Conservation (phyloP, 2,329 filamentous ascomycete species). For the Rhytidhysteron rufulum region DNA sequence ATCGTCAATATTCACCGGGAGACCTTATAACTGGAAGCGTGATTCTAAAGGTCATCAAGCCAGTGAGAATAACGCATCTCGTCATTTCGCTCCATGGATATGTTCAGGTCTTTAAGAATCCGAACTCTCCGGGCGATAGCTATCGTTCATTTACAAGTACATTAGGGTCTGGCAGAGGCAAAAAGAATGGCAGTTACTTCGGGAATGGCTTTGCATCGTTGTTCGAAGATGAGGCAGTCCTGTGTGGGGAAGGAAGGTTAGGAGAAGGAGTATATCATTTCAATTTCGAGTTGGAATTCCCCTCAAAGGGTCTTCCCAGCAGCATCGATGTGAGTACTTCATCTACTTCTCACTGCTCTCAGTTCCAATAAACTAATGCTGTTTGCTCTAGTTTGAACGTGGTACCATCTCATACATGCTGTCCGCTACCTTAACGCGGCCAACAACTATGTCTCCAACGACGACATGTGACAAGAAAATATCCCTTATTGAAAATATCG, state of each 20-base stretch:
- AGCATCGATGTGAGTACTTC: slow-evolving; percentile 79
- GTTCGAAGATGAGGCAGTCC: slow-evolving; percentile 76
- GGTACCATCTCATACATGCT: slow-evolving; percentile 90
- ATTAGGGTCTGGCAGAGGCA: slow-evolving; percentile 53
- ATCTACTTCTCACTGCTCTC: slow-evolving; percentile 5
- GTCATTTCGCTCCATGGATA: slow-evolving; percentile 75
- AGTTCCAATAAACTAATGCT: slow-evolving; percentile 10
- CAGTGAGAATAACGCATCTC: slow-evolving; percentile 73
- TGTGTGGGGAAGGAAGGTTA: slow-evolving; percentile 74
- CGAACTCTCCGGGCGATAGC: slow-evolving; percentile 57
- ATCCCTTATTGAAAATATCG: slow-evolving; percentile 74
- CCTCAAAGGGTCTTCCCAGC: slow-evolving; percentile 69
- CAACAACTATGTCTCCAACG: slow-evolving; percentile 78
- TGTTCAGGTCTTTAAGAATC: slow-evolving; percentile 72
- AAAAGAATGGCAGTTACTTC: slow-evolving; percentile 55
- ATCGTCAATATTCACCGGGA: slow-evolving; percentile 71
- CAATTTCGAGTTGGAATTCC: slow-evolving; percentile 70
- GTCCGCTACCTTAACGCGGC: slow-evolving; percentile 83
- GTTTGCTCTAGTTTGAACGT: slow-evolving; percentile 74
- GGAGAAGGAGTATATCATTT: slow-evolving; percentile 75
- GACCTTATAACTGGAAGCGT: slow-evolving; percentile 72
- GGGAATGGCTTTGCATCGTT: slow-evolving; percentile 76
- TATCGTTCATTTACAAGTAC: slow-evolving; percentile 47
- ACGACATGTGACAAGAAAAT: slow-evolving; percentile 78
- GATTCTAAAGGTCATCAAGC: slow-evolving; percentile 68